Conservation (phyloP, 129 eudicot species). For the Lactuca saligna region DNA sequence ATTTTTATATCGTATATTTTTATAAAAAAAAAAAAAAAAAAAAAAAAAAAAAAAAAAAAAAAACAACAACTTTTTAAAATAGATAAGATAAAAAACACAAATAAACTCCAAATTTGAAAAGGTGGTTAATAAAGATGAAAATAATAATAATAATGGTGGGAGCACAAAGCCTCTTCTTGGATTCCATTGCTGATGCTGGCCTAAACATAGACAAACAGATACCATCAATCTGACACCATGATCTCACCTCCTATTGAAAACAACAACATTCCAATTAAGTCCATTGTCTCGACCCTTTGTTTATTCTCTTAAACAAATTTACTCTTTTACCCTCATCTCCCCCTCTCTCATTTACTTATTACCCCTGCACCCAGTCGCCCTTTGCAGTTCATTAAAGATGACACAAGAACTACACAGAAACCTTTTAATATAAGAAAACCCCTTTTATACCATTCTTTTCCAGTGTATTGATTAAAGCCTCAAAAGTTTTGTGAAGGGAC, state of each 20-base stretch:
- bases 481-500: conserved; percentile 42
- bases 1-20: too few relatives aligned
- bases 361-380: not conserved
- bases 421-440: conserved; percentile 25
- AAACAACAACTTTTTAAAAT: too few relatives aligned
- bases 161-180: conserved; percentile 35
- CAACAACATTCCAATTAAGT: conserved; percentile 41
- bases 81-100: too few relatives aligned
- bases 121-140: not conserved
- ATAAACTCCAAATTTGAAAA: too few relatives aligned
- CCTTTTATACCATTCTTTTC: conserved; percentile 40
- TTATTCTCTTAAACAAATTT: conserved; percentile 22
- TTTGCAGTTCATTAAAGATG: conserved; percentile 31
- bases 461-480: conserved; percentile 47
- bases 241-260: conserved; percentile 42
- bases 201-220: conserved; percentile 34
- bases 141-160: conserved; percentile 11
- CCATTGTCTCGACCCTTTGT: conserved; percentile 35
- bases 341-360: conserved; percentile 20
- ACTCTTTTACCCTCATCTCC: conserved; percentile 21
- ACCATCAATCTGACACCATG: conserved; percentile 41
- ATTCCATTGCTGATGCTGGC: conserved; percentile 42
- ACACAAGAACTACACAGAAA: conserved; percentile 28
- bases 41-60: too few relatives aligned
- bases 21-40: too few relatives aligned